Percentiles rank a stretch among this genome's conserved stretches.
phyloP scores from a whole-genome alignment of 768 basidiomycete genomes.

The Fomitopsis serialis region DNA sequence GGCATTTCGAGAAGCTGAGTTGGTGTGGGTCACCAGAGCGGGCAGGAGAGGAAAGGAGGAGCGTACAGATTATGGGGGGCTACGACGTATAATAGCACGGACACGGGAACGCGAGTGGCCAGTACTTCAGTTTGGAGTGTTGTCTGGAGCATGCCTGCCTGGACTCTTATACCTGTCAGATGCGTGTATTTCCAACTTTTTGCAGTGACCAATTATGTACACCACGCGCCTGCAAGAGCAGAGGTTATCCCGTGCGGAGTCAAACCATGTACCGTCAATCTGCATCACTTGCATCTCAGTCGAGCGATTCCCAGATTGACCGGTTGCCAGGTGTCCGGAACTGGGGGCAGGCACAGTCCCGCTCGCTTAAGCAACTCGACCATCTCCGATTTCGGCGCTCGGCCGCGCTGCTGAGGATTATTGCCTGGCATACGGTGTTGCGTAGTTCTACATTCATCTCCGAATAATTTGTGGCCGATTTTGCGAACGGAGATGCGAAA shows the following conservation, averaged over 20 bases:
- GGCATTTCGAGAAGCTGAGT: conserved; percentile 22
- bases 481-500: not conserved
- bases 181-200: not conserved
- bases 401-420: not conserved
- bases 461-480: not conserved
- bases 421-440: not conserved
- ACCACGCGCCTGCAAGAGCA: not conserved
- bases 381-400: conserved; percentile 1
- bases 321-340: conserved; percentile 2
- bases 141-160: not conserved
- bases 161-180: not conserved
- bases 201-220: not conserved
- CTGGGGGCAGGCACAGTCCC: not conserved
- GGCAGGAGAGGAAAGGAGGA: not conserved
- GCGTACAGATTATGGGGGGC: not conserved
- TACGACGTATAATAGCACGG: not conserved
- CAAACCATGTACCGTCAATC: not conserved
- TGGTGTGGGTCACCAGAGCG: not conserved
- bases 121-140: too few species aligned
- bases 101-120: not conserved
- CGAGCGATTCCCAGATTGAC: not conserved
- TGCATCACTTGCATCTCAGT: not conserved
- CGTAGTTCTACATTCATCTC: not conserved
- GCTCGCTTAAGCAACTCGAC: not conserved
- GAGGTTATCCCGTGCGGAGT: not conserved